phyloP scores from a whole-genome alignment of 2,329 filamentous ascomycete genomes.

The Scortechinia acanthostroma region DNA sequence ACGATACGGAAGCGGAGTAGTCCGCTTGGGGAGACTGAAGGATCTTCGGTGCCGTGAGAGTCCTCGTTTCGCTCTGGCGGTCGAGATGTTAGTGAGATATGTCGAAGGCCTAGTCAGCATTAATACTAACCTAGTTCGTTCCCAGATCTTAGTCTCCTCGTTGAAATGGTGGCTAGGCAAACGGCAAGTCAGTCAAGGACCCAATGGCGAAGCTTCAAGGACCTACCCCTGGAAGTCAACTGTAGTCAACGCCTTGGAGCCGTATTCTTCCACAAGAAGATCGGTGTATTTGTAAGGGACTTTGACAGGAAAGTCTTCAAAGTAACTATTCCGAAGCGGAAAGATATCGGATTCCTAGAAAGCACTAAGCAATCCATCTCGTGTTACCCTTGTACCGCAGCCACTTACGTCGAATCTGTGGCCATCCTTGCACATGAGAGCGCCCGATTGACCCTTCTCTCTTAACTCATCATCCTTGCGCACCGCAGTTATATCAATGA shows the following conservation, averaged over 20 bases:
- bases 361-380: background rate
- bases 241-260: slow-evolving; percentile 33
- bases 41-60: too few species aligned
- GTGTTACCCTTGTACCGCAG: background rate
- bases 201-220: background rate
- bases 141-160: slow-evolving; percentile 17
- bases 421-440: slow-evolving; percentile 46
- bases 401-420: slow-evolving; percentile 37
- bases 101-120: background rate
- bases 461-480: slow-evolving; percentile 62
- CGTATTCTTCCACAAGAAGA: slow-evolving; percentile 46
- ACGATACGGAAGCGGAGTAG: too few species aligned
- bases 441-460: slow-evolving; percentile 36
- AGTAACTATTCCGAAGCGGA: slow-evolving; percentile 41
- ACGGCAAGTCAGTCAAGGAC: slow-evolving; percentile 4
- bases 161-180: slow-evolving; percentile 21
- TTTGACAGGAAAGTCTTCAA: slow-evolving; percentile 42
- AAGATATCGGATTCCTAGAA: slow-evolving; percentile 39
- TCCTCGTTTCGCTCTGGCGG: background rate
- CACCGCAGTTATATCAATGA: slow-evolving; percentile 76
- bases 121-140: slow-evolving; percentile 9
- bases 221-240: slow-evolving; percentile 30
- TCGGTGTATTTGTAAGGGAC: slow-evolving; percentile 47
- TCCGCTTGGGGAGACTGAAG: too few species aligned
- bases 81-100: background rate